Evolutionary conservation across 2,329 filamentous ascomycete genomes (phyloP).

Genomic region (Chrysosporium keratinophilum): DNA sequence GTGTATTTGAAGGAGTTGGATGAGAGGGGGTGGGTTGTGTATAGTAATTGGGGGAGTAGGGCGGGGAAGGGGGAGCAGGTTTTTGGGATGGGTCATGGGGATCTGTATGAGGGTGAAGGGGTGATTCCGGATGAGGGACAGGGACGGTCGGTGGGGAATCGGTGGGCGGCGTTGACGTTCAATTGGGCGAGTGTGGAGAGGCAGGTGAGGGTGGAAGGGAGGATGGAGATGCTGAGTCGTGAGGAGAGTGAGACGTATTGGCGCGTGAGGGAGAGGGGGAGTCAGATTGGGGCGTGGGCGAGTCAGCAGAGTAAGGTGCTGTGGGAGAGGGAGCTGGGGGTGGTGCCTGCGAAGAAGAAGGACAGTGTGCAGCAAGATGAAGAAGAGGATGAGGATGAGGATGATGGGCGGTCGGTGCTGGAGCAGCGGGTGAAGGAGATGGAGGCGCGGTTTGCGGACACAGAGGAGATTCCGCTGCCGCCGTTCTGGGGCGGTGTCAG

Average conservation of each 20-base stretch:
- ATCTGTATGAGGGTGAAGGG: slow-evolving; percentile 14
- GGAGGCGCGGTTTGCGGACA: slow-evolving; percentile 62
- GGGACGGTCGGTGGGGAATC: slow-evolving; percentile 44
- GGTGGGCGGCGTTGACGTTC: slow-evolving; percentile 73
- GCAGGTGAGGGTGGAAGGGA: slow-evolving; percentile 82
- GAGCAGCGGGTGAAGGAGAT: slow-evolving; percentile 67
- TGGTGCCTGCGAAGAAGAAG: slow-evolving; percentile 19
- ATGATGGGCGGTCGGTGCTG: slow-evolving; percentile 62
- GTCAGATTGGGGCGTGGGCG: slow-evolving; percentile 83
- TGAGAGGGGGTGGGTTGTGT: slow-evolving; percentile 70
- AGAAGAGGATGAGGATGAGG: slow-evolving; percentile 4
- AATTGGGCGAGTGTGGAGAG: slow-evolving; percentile 80
- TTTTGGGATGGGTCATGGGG: slow-evolving; percentile 22
- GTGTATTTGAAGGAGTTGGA: slow-evolving; percentile 97
- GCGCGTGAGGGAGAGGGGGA: slow-evolving; percentile 61
- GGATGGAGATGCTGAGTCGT: slow-evolving; percentile 52
- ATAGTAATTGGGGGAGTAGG: slow-evolving; percentile 75
- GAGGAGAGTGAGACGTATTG: slow-evolving; percentile 64
- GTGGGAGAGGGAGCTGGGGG: slow-evolving; percentile 28
- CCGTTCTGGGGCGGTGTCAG: slow-evolving; percentile 91
- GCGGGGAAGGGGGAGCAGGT: slow-evolving; percentile 41
- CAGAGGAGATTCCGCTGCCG: slow-evolving; percentile 76
- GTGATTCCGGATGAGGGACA: slow-evolving; percentile 13
- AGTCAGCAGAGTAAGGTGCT: slow-evolving; percentile 77
- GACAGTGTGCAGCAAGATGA: slow-evolving; percentile 18